A percentile compares a stretch with the other conserved stretches of the same genome.
phyloP scores from a whole-genome alignment of 1,139 yeast genomes.

The Lipomyces yarrowii region DNA sequence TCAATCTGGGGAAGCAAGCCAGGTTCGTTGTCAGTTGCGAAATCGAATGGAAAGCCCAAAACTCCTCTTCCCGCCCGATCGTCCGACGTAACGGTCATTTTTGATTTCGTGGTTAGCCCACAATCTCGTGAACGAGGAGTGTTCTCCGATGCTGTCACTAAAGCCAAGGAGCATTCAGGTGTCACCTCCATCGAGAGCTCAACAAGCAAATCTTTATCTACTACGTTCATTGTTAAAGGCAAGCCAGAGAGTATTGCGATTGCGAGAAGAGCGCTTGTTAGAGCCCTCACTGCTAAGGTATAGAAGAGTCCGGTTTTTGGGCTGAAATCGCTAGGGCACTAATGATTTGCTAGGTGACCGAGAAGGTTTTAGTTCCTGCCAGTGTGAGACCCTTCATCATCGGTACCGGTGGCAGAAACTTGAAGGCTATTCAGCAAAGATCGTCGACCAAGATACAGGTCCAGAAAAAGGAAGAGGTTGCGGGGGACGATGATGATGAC shows the following conservation, averaged over 20 bases:
- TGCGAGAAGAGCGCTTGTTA: slow-evolving; percentile 77
- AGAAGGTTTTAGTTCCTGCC: slow-evolving; percentile 71
- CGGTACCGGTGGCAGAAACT: slow-evolving; percentile 84
- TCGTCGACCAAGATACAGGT: slow-evolving; percentile 78
- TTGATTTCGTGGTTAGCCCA: slow-evolving; percentile 36
- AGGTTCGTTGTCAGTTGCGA: slow-evolving; percentile 12
- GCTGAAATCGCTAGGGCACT: not conserved
- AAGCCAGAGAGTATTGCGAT: slow-evolving; percentile 63
- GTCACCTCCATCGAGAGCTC: slow-evolving; percentile 28
- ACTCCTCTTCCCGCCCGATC: slow-evolving; percentile 38
- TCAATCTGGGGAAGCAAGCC: slow-evolving; percentile 42
- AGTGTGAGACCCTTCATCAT: slow-evolving; percentile 78
- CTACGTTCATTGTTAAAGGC: slow-evolving; percentile 87
- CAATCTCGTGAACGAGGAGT: slow-evolving; percentile 33
- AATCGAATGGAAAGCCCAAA: slow-evolving; percentile 38
- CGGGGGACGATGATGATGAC: slow-evolving; percentile 37
- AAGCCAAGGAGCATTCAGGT: slow-evolving; percentile 19
- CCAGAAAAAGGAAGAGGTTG: slow-evolving; percentile 48
- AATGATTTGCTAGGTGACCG: slow-evolving; percentile 52
- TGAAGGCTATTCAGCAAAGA: slow-evolving; percentile 75
- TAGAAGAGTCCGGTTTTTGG: not conserved
- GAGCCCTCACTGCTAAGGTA: slow-evolving; percentile 64
- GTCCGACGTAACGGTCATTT: slow-evolving; percentile 35
- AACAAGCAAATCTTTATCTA: slow-evolving; percentile 56
- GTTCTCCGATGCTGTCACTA: slow-evolving; percentile 35